These are phyloP conservation scores for Hericium rajendrae DNA, from an alignment of 768 basidiomycete genomes.

Conservation along the genomic window DNA sequence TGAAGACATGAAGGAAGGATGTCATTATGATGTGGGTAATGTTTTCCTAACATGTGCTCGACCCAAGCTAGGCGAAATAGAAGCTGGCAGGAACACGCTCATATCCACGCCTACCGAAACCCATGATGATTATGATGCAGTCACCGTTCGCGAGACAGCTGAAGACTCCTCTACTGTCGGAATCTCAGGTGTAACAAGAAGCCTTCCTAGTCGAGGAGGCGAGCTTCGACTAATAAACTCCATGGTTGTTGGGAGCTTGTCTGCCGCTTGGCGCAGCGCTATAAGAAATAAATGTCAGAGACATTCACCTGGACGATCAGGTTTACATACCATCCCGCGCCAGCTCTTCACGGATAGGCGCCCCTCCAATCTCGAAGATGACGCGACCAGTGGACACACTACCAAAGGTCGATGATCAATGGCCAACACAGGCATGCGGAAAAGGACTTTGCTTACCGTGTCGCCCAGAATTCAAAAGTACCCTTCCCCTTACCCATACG, in stretches of 20 bases:
- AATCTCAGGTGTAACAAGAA: slow-evolving; percentile 31
- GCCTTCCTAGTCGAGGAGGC: slow-evolving; percentile 65
- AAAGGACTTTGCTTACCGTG: slow-evolving; percentile 44
- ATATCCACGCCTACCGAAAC: too few relatives aligned
- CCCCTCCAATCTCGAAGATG: slow-evolving; percentile 89
- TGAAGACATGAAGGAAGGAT: too few relatives aligned
- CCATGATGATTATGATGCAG: background rate
- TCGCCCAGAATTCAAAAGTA: slow-evolving; percentile 95
- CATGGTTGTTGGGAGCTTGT: slow-evolving; percentile 78
- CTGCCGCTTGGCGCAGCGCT: slow-evolving; percentile 85
- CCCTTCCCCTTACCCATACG: slow-evolving; percentile 99
- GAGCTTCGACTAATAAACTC: slow-evolving; percentile 72
- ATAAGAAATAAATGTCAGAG: background rate
- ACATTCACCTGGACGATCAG: background rate
- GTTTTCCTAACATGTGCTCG: too few relatives aligned
- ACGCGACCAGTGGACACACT: slow-evolving; percentile 86
- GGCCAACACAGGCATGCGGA: background rate
- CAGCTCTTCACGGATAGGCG: slow-evolving; percentile 82
- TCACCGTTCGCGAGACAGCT: background rate
- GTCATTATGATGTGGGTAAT: too few relatives aligned
- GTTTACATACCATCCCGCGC: slow-evolving; percentile 71
- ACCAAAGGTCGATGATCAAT: slow-evolving; percentile 1
- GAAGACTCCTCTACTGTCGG: background rate
- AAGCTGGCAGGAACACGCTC: too few relatives aligned
- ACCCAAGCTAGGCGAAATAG: too few relatives aligned